Evolutionary conservation across 176 grass and related monocot species (phyloP).

Genomic region (Elaeis guineensis): DNA sequence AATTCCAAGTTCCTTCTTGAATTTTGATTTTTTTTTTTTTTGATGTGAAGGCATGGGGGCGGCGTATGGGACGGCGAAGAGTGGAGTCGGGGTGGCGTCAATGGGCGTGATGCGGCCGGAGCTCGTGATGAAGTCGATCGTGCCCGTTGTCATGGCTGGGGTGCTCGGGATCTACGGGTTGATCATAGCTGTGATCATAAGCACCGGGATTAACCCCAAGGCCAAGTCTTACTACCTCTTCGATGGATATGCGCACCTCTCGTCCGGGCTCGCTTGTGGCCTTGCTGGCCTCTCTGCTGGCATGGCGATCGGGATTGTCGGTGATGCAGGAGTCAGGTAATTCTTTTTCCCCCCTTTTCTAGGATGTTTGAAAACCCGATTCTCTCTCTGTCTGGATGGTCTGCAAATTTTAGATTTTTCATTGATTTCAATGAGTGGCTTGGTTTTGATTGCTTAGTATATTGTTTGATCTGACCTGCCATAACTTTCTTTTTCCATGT

Average conservation of each 20-base stretch:
- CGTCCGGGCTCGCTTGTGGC: slow-evolving; percentile 9
- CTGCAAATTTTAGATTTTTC: neutral
- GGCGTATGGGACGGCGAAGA: slow-evolving; percentile 15
- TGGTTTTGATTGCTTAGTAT: too few species aligned
- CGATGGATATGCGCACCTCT: slow-evolving; percentile 8
- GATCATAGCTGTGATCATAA: slow-evolving; percentile 19
- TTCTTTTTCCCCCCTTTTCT: neutral
- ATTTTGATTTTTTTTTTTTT: too few species aligned
- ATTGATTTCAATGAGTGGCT: too few species aligned
- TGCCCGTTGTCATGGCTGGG: slow-evolving; percentile 16
- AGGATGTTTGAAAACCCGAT: too few species aligned
- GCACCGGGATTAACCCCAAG: slow-evolving; percentile 20
- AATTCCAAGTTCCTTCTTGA: too few species aligned
- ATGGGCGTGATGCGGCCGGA: slow-evolving; percentile 22
- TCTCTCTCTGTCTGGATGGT: neutral
- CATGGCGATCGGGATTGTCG: slow-evolving; percentile 4
- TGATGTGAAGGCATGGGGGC: slow-evolving; percentile 3
- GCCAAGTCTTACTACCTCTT: slow-evolving; percentile 17
- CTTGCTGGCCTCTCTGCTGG: slow-evolving; percentile 7
- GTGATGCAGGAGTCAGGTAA: slow-evolving; percentile 10
- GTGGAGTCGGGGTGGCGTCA: slow-evolving; percentile 10
- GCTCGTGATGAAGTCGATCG: slow-evolving; percentile 20
- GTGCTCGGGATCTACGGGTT: slow-evolving; percentile 12
- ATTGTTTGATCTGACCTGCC: too few species aligned
- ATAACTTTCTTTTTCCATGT: too few species aligned